These are phyloP conservation scores for Russula dissimulans DNA, from an alignment of 768 basidiomycete species.

Conservation along the genomic window DNA sequence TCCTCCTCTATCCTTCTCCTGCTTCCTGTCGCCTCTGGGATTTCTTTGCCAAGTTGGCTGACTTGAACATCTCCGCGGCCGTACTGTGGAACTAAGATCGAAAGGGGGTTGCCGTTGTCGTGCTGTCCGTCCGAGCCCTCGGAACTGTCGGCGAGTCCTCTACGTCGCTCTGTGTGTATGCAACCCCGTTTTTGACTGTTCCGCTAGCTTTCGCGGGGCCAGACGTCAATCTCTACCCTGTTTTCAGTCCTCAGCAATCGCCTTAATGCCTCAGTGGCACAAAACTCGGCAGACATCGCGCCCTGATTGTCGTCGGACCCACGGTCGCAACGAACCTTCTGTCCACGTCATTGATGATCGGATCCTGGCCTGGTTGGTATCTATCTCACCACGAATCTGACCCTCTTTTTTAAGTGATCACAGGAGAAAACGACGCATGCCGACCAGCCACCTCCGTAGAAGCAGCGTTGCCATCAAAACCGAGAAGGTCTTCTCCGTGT, in stretches of 20 bases:
- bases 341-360: slow-evolving; percentile 5
- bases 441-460: background rate
- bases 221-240: background rate
- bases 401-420: background rate
- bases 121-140: background rate
- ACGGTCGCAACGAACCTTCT: slow-evolving; percentile 6
- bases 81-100: slow-evolving; percentile 13
- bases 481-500: slow-evolving; percentile 4
- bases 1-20: background rate
- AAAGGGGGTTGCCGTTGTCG: background rate
- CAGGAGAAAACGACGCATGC: slow-evolving; percentile 2
- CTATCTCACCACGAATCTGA: background rate
- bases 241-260: background rate
- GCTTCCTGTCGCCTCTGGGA: too few species aligned
- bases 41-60: too few species aligned
- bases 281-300: background rate
- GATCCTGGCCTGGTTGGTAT: slow-evolving; percentile 3
- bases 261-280: background rate
- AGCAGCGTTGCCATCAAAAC: background rate
- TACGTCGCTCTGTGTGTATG: too few species aligned
- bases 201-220: background rate
- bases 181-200: background rate
- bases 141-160: background rate
- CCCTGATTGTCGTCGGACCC: slow-evolving; percentile 6
- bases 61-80: slow-evolving; percentile 5